These are phyloP conservation scores for Castanea crenata DNA, from an alignment of 306 rosid genomes.

Conservation along the genomic window DNA sequence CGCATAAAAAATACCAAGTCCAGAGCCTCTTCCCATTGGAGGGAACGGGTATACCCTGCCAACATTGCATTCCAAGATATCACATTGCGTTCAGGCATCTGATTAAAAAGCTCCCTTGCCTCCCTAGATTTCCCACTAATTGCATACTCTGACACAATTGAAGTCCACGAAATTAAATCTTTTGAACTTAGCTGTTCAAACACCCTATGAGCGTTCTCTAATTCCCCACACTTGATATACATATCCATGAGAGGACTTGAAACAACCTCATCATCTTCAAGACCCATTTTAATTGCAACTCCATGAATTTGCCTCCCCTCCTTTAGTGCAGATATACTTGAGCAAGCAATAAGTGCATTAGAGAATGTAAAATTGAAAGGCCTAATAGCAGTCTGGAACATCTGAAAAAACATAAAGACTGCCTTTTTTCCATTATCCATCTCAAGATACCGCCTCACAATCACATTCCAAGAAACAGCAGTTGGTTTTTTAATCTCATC, in stretches of 20 bases:
- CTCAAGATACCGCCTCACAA: conserved; percentile 75
- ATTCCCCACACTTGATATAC: conserved; percentile 63
- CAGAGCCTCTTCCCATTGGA: conserved; percentile 60
- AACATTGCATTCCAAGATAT: conserved; percentile 87
- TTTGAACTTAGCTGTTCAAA: conserved; percentile 53
- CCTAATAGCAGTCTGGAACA: conserved; percentile 37
- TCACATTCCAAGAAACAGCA: conserved; percentile 80
- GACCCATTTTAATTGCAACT: conserved; percentile 48
- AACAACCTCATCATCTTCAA: conserved; percentile 50
- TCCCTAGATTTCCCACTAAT: conserved; percentile 49
- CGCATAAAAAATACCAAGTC: conserved; percentile 53
- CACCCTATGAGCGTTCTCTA: conserved; percentile 46
- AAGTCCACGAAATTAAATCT: conserved; percentile 66
- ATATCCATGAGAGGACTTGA: conserved; percentile 55
- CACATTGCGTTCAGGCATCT: conserved; percentile 75
- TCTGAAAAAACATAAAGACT: conserved; percentile 45
- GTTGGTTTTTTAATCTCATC: conserved; percentile 53
- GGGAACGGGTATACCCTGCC: conserved; percentile 49
- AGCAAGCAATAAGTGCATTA: conserved; percentile 67
- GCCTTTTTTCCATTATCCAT: conserved; percentile 55
- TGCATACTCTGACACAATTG: conserved; percentile 66
- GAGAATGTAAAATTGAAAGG: conserved; percentile 68
- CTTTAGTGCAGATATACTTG: conserved; percentile 36
- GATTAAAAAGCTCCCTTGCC: conserved; percentile 59
- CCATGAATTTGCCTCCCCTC: conserved; percentile 75